These are phyloP conservation scores for Arthrobotrys megalospora DNA, from an alignment of 2,329 filamentous ascomycete species.

Conservation along the genomic window DNA sequence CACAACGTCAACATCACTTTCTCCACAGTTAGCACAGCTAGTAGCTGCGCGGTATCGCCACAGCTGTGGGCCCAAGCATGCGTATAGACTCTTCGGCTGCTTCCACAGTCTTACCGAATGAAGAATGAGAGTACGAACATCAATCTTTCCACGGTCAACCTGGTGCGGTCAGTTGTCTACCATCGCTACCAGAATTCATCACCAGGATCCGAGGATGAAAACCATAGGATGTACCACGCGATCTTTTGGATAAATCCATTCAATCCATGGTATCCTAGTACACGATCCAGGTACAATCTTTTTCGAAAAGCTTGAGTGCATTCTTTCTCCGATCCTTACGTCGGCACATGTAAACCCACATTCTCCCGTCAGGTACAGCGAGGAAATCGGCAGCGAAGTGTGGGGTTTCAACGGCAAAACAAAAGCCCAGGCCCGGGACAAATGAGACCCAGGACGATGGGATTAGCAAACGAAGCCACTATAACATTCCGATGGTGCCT, in stretches of 20 bases:
- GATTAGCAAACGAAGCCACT: slow-evolving; percentile 15
- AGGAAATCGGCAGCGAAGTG: background rate
- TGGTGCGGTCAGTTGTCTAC: slow-evolving; percentile 10
- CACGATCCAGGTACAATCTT: slow-evolving; percentile 16
- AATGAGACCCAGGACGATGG: background rate
- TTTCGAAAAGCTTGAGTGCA: slow-evolving; percentile 41
- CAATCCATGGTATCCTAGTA: slow-evolving; percentile 39
- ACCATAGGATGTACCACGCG: slow-evolving; percentile 32
- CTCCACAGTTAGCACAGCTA: slow-evolving; percentile 16
- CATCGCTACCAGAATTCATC: slow-evolving; percentile 49
- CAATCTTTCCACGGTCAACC: slow-evolving; percentile 21
- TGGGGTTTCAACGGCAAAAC: slow-evolving; percentile 42
- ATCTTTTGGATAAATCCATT: slow-evolving; percentile 52
- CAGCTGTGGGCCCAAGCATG: background rate
- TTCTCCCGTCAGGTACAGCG: slow-evolving; percentile 34
- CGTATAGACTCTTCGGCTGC: slow-evolving; percentile 1
- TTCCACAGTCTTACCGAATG: slow-evolving; percentile 32
- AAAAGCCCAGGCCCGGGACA: background rate
- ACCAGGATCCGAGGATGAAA: slow-evolving; percentile 23
- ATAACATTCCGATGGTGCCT: slow-evolving; percentile 4
- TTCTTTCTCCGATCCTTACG: slow-evolving; percentile 31
- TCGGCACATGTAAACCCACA: slow-evolving; percentile 4
- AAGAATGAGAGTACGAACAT: slow-evolving; percentile 10
- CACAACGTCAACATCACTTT: background rate
- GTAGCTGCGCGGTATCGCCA: background rate